These are phyloP conservation scores for Boletus edulis DNA, from an alignment of 768 basidiomycete species.

Conservation along the genomic window DNA sequence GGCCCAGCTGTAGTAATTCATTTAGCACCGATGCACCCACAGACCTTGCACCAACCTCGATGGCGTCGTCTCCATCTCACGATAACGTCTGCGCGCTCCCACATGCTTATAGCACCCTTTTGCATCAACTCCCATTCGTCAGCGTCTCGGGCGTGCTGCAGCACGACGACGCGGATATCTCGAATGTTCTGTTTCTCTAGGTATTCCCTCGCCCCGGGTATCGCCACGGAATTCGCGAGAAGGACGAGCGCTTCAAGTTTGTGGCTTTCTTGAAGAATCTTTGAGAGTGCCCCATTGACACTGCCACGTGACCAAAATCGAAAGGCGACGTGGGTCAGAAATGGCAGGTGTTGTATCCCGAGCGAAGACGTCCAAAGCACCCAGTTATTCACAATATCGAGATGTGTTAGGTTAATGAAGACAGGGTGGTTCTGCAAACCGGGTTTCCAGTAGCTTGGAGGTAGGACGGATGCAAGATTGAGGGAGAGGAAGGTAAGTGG, in stretches of 20 bases:
- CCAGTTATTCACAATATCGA: constrained; percentile 22
- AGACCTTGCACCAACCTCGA: constrained; percentile 3
- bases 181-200: constrained; percentile 8
- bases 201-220: background rate
- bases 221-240: constrained; percentile 5
- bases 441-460: background rate
- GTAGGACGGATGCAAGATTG: constrained; percentile 6
- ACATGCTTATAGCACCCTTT: constrained; percentile 8
- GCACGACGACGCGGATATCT: constrained; percentile 14
- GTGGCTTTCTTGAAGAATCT: constrained; percentile 1
- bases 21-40: background rate
- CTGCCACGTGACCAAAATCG: constrained; percentile 16
- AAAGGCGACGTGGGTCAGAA: constrained; percentile 12
- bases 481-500: constrained; percentile 17
- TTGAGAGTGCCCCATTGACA: constrained; percentile 1
- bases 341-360: constrained; percentile 14
- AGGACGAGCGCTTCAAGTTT: constrained; percentile 11
- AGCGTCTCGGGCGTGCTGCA: constrained; percentile 7
- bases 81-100: constrained; percentile 11
- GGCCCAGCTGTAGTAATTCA: constrained; percentile 2
- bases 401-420: constrained; percentile 15
- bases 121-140: constrained; percentile 16
- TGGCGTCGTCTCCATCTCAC: constrained; percentile 11
- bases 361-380: constrained; percentile 16
- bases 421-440: constrained; percentile 6